Base-by-base conservation (phyloP, 352 stramenopile species). In the Pythium plurisporium region DNA sequence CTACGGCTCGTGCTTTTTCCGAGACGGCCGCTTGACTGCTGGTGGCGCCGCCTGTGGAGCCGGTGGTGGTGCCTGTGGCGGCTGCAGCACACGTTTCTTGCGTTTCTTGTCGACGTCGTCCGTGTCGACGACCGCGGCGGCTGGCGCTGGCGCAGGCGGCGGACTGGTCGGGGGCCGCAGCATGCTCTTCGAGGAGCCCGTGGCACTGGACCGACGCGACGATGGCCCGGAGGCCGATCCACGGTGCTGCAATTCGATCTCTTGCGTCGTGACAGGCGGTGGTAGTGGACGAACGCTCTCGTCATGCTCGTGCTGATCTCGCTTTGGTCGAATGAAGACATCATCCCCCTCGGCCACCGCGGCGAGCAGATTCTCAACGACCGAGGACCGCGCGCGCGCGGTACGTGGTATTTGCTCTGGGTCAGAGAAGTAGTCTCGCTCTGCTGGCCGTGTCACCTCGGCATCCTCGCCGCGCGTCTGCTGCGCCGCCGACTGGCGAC, bases 391-490 rank as follows among this genome's bases (percentile, higher is more conserved):
- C 15, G 46, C n/a, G 19, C 51, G 29, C 14, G 45, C 12, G 4
- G 17, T 20, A 6, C 31, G 31, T 26, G 29, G 53, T 22, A 49
- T 22, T 41, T 17, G 29, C 33, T 67, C 59, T 30, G 37, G 52
- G n/a, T 67, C 59, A 0, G 59, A 67, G 11, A 67, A 57, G 52
- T 62, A 67, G 0, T 33, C 59, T 48, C 58, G 30, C 15, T 40
- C 23, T 19, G 3, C 4, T 15, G 17, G 2, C 27, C 19, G 15
- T 9, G 26, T 27, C 36, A 5, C n/a, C n/a, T 10, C 47, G 5
- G 45, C 6, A 17, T 26, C 20, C 4, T 20, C 10, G 22, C 37
- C 27, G 12, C 14, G 41, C 38, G 7, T 27, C 41, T 42, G 55
- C 40, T 34, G 23, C 1, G 29, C n/a, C 14, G 26, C 11, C n/a